Evolutionary conservation across 768 basidiomycete species (phyloP), one percentile per base, ranked within the genome.

Genomic region (Galerina sulciceps): DNA sequence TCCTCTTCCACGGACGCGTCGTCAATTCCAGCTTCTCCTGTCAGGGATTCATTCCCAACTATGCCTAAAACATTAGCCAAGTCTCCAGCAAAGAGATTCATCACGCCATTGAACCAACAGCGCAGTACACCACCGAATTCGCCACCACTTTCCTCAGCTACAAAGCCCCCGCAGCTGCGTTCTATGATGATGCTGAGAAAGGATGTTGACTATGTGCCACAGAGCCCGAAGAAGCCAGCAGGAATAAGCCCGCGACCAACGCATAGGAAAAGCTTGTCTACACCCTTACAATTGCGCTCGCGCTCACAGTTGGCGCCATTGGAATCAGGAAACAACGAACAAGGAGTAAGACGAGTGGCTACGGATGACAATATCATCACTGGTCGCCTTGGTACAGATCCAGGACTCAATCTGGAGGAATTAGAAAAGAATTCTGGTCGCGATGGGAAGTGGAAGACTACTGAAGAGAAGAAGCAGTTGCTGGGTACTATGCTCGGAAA

Each of bases 401-500:
- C 8, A 31, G 26, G 26, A 31, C 26, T 31, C 26, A 31, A 31
- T 31, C 26, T 8, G 8, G 26, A 31, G 26, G 26, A 31, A 31
- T 31, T 31, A 31, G 8, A 31, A 8, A 31, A 3, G 26, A 31
- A 31, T 4, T 4, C 5, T 9, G 65, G 69, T 48, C 50, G 59
- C 11, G 53, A 68, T 1, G 46, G 49, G 31, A 70, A 76, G 49
- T 66, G 76, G 60, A 80, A 81, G 64, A 89, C 86, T 42, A 93
- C 86, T 42, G 88, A 91, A 58, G 90, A 94, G 75, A 94, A 94
- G 77, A 93, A 89, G 72, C 85, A 86, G 69, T 70, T 91, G 43
- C 67, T 96, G 57, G 89, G 90, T 0, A 87, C 84, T 44, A 88
- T 94, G 85, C 73, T 96, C 43, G 94, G 93, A 3, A 96, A 96